These are phyloP conservation scores for Neurospora sublineolata DNA, from an alignment of 495 filamentous ascomycete species.

Conservation along the genomic window DNA sequence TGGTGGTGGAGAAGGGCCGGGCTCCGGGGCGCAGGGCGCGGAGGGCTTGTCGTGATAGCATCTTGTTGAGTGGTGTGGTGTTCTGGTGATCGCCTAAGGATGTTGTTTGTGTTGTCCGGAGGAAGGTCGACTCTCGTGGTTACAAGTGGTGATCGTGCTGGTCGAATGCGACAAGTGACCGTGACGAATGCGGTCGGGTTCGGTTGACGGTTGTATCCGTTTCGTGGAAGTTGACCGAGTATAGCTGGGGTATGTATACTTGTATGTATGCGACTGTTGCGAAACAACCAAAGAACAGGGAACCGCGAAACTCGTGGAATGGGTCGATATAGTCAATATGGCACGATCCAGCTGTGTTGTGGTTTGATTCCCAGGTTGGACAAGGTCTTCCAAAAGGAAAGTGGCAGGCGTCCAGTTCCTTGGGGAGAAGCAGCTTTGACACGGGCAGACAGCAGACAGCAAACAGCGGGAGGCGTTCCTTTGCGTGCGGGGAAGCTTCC, in stretches of 20 bases:
- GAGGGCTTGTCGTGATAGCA: slow-evolving; percentile 14
- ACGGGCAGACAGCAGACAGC: not conserved
- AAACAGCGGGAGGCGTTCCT: not conserved
- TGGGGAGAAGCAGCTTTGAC: not conserved
- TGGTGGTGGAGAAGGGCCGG: slow-evolving; percentile 45
- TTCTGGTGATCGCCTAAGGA: not conserved
- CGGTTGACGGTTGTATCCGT: not conserved
- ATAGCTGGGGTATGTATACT: not conserved
- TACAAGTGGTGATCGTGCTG: not conserved
- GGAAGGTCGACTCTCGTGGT: not conserved
- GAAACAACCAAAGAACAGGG: not conserved
- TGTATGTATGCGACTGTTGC: not conserved
- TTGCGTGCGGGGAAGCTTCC: not conserved
- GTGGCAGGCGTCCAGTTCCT: not conserved
- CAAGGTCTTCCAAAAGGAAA: not conserved
- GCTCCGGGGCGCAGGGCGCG: not conserved
- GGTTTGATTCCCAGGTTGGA: not conserved
- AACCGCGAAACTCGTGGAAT: not conserved
- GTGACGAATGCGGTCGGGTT: not conserved
- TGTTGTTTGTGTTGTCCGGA: not conserved
- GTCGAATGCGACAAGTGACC: not conserved
- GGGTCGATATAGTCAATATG: not conserved
- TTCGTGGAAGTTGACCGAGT: not conserved
- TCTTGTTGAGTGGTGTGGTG: slow-evolving; percentile 1
- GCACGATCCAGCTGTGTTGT: not conserved